Conservation (phyloP, 495 filamentous ascomycete species). For the Mytilinidion resinicola region DNA sequence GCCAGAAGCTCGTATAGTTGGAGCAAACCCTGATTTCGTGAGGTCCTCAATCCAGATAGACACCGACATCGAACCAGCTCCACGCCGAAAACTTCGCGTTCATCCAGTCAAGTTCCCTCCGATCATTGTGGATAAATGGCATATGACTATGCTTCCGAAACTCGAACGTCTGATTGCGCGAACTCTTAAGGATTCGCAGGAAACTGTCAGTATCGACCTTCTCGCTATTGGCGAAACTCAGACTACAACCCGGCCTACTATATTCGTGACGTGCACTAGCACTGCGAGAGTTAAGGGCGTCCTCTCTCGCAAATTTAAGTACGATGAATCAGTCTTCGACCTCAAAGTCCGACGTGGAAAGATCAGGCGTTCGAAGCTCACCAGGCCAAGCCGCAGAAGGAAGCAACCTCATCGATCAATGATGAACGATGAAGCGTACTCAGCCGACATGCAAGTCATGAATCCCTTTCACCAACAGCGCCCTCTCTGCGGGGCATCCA, state of each 20-base stretch:
- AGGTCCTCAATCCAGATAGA: constrained; percentile 18
- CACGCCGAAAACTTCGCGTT: constrained; percentile 28
- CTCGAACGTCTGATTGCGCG: constrained; percentile 38
- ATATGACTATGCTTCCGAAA: constrained; percentile 31
- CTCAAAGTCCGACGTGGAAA: constrained; percentile 41
- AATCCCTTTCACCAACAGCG: constrained; percentile 65
- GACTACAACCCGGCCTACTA: constrained; percentile 39
- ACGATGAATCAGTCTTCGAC: constrained; percentile 36
- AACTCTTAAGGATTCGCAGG: constrained; percentile 34
- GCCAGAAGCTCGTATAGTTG: constrained; percentile 7
- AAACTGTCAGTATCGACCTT: constrained; percentile 40
- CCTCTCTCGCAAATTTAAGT: constrained; percentile 35
- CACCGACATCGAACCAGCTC: constrained; percentile 7
- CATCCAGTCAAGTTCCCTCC: constrained; percentile 36
- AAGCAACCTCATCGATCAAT: constrained; percentile 29
- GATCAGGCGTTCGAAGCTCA: constrained; percentile 35
- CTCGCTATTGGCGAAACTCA: constrained; percentile 39
- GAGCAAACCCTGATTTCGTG: constrained; percentile 1
- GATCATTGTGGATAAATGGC: constrained; percentile 35
- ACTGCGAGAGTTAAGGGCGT: constrained; percentile 35
- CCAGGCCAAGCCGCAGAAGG: constrained; percentile 10
- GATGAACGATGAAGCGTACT: constrained; percentile 19
- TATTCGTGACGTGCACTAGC: constrained; percentile 43
- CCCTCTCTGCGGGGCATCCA: constrained; percentile 81
- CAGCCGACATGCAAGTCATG: constrained; percentile 26